A percentile compares a stretch with the other conserved stretches of the same genome.
Conservation (phyloP, 768 basidiomycete species). For the Auricularia auricula-judae region DNA sequence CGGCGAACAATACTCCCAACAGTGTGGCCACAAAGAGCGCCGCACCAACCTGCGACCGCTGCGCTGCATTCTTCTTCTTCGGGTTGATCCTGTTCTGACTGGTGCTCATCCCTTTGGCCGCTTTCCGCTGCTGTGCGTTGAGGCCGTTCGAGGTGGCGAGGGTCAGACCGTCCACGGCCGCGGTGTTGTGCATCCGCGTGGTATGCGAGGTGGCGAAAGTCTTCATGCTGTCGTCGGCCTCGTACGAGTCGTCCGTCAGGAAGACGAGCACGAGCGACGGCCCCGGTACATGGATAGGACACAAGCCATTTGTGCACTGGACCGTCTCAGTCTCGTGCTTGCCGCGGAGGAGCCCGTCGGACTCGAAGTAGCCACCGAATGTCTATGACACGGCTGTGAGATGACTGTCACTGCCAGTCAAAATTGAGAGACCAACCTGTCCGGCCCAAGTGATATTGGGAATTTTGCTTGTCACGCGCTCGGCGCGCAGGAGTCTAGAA, state of each 20-base stretch:
- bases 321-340: conserved; percentile 44
- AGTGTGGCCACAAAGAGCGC: no score
- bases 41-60: no score
- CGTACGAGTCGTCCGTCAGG: conserved; percentile 24
- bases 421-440: conserved; percentile 22
- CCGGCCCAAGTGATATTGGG: conserved; percentile 66
- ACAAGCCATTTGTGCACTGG: conserved; percentile 42
- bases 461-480: conserved; percentile 39
- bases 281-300: conserved; percentile 51
- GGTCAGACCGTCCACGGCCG: not conserved
- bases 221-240: not conserved
- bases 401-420: not conserved
- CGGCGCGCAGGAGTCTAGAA: conserved; percentile 42
- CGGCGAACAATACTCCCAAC: no score
- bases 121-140: not conserved
- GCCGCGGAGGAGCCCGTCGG: conserved; percentile 59
- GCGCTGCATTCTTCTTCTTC: no score
- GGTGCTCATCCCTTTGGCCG: not conserved
- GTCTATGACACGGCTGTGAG: not conserved
- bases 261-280: conserved; percentile 72
- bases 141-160: not conserved
- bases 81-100: not conserved
- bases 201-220: not conserved
- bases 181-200: not conserved
- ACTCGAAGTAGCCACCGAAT: conserved; percentile 47